Percentiles rank a stretch among this genome's conserved stretches.
Evolutionary conservation across 73 alveolate species (phyloP).

Genomic region (Halteria grandinella): DNA sequence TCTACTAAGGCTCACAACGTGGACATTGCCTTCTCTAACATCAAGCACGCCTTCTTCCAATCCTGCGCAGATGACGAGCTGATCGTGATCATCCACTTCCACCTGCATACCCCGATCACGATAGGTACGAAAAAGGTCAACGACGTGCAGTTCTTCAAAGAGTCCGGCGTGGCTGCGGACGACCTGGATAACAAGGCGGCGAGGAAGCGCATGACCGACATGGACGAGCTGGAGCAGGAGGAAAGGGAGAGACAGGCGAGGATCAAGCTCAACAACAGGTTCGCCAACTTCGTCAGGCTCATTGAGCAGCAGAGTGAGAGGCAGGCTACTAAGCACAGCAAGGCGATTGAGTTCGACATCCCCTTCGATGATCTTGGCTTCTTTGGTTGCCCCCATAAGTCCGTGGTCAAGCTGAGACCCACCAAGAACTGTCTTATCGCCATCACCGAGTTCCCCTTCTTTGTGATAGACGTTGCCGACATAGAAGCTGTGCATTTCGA

Average conservation of each 20-base stretch:
- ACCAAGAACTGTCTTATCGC: constrained; percentile 88
- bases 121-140: constrained; percentile 87
- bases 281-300: constrained; percentile 79
- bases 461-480: constrained; percentile 88
- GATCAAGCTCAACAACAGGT: constrained; percentile 81
- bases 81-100: constrained; percentile 92
- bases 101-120: constrained; percentile 84
- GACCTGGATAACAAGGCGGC: constrained; percentile 87
- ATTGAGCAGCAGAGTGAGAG: constrained; percentile 78
- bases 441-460: constrained; percentile 93
- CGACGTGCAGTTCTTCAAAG: constrained; percentile 93
- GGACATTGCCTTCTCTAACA: constrained; percentile 87
- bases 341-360: constrained; percentile 86
- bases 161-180: constrained; percentile 93
- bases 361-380: constrained; percentile 89
- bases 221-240: constrained; percentile 96
- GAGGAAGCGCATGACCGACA: constrained; percentile 82
- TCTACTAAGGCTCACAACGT: constrained; percentile 87
- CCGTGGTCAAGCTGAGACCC: constrained; percentile 86
- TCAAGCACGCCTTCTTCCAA: constrained; percentile 92
- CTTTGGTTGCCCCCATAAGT: constrained; percentile 90
- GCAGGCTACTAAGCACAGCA: constrained; percentile 3
- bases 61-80: constrained; percentile 93
- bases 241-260: constrained; percentile 87
- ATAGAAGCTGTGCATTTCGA: constrained; percentile 92